phyloP scores from a whole-genome alignment of 208 protist species.

The Entamoeba histolytica region DNA sequence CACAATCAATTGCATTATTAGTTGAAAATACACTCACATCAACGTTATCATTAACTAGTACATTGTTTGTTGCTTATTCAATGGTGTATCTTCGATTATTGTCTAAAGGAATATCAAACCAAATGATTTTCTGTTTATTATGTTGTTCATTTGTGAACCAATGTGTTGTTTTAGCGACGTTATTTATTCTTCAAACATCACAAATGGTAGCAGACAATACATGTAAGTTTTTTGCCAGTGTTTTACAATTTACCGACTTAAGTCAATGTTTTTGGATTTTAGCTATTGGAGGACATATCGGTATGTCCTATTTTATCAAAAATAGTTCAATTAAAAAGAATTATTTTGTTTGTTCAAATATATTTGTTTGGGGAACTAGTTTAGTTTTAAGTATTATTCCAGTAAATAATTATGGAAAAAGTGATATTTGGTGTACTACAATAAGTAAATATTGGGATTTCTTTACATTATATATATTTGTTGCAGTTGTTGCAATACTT shows the following conservation, averaged over 20 bases:
- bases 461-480: not conserved
- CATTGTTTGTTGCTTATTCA: not conserved
- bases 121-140: not conserved
- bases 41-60: not conserved
- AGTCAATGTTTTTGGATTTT: not conserved
- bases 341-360: not conserved
- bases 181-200: not conserved
- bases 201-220: not conserved
- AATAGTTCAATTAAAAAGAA: not conserved
- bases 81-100: not conserved
- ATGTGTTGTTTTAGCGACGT: not conserved
- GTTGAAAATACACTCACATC: not conserved
- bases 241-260: not conserved
- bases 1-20: not conserved
- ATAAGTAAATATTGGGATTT: not conserved
- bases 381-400: not conserved
- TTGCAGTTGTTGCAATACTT: not conserved
- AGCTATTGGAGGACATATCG: not conserved
- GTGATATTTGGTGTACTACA: not conserved
- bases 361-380: not conserved
- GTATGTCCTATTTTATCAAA: not conserved
- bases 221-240: not conserved
- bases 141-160: not conserved
- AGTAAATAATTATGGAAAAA: not conserved
- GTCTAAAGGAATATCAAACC: not conserved